These are phyloP conservation scores for Metschnikowia noctiluminum DNA, from an alignment of 805 yeast species.

Conservation along the genomic window DNA sequence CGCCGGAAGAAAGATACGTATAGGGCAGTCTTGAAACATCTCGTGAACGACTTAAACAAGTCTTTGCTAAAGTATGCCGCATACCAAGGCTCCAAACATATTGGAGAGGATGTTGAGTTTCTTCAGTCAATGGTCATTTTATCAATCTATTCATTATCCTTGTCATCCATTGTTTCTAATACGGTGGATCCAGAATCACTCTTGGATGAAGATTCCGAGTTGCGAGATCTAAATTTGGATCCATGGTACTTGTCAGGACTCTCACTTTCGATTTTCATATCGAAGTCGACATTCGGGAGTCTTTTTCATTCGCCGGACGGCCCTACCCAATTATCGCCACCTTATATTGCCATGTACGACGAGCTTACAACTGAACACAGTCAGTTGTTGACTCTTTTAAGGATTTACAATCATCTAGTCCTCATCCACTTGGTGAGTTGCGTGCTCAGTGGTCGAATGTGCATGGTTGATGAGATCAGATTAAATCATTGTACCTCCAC, in stretches of 20 bases:
- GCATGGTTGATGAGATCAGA: slow-evolving; percentile 57
- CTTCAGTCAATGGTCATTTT: slow-evolving; percentile 65
- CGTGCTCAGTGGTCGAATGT: slow-evolving; percentile 61
- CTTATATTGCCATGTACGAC: slow-evolving; percentile 10
- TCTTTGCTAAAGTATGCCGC: slow-evolving; percentile 36
- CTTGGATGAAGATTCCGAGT: slow-evolving; percentile 12
- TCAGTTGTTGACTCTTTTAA: slow-evolving; percentile 51
- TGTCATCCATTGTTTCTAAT: slow-evolving; percentile 42
- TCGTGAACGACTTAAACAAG: slow-evolving; percentile 48
- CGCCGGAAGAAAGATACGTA: slow-evolving; percentile 32
- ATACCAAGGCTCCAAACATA: slow-evolving; percentile 16
- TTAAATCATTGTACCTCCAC: slow-evolving; percentile 57
- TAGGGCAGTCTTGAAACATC: slow-evolving; percentile 38
- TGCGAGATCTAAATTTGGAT: slow-evolving; percentile 51
- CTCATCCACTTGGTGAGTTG: slow-evolving; percentile 67
- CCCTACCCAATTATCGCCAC: slow-evolving; percentile 4
- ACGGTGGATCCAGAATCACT: slow-evolving; percentile 15
- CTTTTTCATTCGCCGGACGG: slow-evolving; percentile 16
- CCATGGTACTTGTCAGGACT: slow-evolving; percentile 67
- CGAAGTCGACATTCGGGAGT: slow-evolving; percentile 47
- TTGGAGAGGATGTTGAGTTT: slow-evolving; percentile 45
- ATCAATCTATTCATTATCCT: slow-evolving; percentile 60
- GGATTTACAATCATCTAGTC: slow-evolving; percentile 71
- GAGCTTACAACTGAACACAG: slow-evolving; percentile 27
- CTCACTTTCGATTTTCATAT: slow-evolving; percentile 60